phyloP scores from a whole-genome alignment of 352 stramenopile genomes.

The Phytophthora pseudosyringae region DNA sequence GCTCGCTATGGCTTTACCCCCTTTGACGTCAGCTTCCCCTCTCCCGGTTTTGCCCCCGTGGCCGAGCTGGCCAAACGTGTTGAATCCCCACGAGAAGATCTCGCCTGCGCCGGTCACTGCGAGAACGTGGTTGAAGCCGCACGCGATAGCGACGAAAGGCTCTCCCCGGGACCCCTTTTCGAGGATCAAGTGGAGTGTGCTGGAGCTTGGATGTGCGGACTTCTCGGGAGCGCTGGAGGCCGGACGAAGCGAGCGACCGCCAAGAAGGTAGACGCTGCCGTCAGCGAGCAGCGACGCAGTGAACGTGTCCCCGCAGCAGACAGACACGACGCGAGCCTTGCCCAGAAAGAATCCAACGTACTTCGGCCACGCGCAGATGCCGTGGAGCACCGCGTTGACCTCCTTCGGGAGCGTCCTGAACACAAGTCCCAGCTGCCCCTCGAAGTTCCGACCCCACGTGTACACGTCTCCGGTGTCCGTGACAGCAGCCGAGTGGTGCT shows the following conservation, averaged over 20 bases:
- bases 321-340: slow-evolving; percentile 45
- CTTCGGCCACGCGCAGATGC: slow-evolving; percentile 80
- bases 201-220: slow-evolving; percentile 9
- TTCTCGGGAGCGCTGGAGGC: slow-evolving; percentile 19
- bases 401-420: slow-evolving; percentile 40
- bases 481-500: slow-evolving; percentile 72
- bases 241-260: slow-evolving; percentile 60
- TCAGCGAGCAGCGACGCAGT: slow-evolving; percentile 69
- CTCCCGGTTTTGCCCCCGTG: slow-evolving; percentile 39
- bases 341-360: slow-evolving; percentile 68
- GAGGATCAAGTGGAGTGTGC: slow-evolving; percentile 38
- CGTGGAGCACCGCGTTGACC: slow-evolving; percentile 44
- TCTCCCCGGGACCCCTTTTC: slow-evolving; percentile 35
- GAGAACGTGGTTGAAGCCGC: slow-evolving; percentile 73
- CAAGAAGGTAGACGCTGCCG: slow-evolving; percentile 81
- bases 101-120: slow-evolving; percentile 59
- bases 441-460: slow-evolving; percentile 89
- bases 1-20: slow-evolving; percentile 29
- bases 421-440: slow-evolving; percentile 85
- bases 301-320: slow-evolving; percentile 82
- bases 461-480: slow-evolving; percentile 87
- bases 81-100: slow-evolving; percentile 82
- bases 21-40: slow-evolving; percentile 28
- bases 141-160: slow-evolving; percentile 63
- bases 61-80: slow-evolving; percentile 82